Evolutionary conservation across 371 early-diverging fungal genomes (phyloP).

Genomic region (Mucor lusitanicus): DNA sequence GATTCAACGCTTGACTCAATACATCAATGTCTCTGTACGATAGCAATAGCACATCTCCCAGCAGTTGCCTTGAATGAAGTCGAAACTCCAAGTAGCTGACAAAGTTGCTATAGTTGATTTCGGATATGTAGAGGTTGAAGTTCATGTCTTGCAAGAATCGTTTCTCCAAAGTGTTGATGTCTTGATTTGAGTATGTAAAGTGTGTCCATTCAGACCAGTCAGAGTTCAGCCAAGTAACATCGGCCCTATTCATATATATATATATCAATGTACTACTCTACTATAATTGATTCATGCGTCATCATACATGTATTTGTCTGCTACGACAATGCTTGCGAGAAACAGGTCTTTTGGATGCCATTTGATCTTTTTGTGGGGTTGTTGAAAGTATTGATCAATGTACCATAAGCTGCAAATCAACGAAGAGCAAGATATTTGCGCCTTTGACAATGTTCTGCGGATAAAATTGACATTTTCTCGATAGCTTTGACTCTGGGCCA

Average conservation of each 20-base stretch:
- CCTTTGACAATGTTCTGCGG: slow-evolving; percentile 49
- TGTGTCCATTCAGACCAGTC: slow-evolving; percentile 64
- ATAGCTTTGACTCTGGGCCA: slow-evolving; percentile 11
- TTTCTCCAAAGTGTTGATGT: slow-evolving; percentile 54
- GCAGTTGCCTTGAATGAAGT: slow-evolving; percentile 41
- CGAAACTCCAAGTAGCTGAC: slow-evolving; percentile 50
- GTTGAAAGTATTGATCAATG: slow-evolving; percentile 47
- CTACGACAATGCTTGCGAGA: slow-evolving; percentile 40
- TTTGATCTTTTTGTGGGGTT: slow-evolving; percentile 19
- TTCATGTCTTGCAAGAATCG: slow-evolving; percentile 48
- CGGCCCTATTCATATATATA: slow-evolving; percentile 38
- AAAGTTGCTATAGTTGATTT: slow-evolving; percentile 49
- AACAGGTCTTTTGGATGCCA: slow-evolving; percentile 39
- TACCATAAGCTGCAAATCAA: slow-evolving; percentile 57
- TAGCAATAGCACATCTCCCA: slow-evolving; percentile 26
- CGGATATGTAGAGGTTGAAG: slow-evolving; percentile 45
- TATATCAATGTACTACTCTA: background rate
- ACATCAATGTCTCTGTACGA: slow-evolving; percentile 56
- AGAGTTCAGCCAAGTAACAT: slow-evolving; percentile 58
- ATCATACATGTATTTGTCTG: slow-evolving; percentile 43
- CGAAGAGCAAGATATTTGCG: slow-evolving; percentile 57
- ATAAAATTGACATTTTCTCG: slow-evolving; percentile 51
- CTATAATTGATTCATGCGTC: slow-evolving; percentile 23
- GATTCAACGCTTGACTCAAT: slow-evolving; percentile 45
- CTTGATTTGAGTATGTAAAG: slow-evolving; percentile 41